Conservation (phyloP, 2,329 filamentous ascomycete genomes). For the Rhynchosporium agropyri region DNA sequence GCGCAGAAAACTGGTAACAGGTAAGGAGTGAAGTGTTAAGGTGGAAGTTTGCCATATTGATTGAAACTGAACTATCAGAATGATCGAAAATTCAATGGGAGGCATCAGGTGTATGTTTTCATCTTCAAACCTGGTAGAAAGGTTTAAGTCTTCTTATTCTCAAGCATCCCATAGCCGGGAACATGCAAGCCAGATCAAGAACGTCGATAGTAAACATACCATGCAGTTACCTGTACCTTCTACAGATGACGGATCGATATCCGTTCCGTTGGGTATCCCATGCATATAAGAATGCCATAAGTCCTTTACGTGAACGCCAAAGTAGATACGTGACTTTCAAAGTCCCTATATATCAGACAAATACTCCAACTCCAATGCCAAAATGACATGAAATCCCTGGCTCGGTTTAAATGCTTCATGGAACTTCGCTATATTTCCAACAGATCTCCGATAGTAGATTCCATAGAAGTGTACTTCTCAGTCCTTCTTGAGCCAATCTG, state of each 20-base stretch:
- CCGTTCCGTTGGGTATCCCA: slow-evolving; percentile 1
- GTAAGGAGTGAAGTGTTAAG: too few species aligned
- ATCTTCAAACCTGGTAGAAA: too few species aligned
- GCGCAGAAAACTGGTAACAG: neutral
- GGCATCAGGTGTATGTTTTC: too few species aligned
- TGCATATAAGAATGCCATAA: neutral
- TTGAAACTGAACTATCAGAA: too few species aligned
- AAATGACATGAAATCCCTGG: neutral
- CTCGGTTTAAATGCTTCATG: neutral
- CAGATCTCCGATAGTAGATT: neutral
- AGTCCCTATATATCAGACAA: neutral
- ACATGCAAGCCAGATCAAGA: too few species aligned
- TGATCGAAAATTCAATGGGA: too few species aligned
- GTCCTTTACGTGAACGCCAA: neutral
- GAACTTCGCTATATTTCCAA: neutral
- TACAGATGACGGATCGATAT: too few species aligned
- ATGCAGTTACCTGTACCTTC: too few species aligned
- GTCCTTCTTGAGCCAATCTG: slow-evolving; percentile 54
- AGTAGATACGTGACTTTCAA: neutral
- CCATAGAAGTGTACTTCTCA: neutral
- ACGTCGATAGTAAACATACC: too few species aligned
- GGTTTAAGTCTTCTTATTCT: too few species aligned
- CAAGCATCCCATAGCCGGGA: too few species aligned
- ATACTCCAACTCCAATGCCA: neutral
- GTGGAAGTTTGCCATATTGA: too few species aligned